Conservation (phyloP, 2,329 filamentous ascomycete genomes). For the Pseudogymnoascus sp. region DNA sequence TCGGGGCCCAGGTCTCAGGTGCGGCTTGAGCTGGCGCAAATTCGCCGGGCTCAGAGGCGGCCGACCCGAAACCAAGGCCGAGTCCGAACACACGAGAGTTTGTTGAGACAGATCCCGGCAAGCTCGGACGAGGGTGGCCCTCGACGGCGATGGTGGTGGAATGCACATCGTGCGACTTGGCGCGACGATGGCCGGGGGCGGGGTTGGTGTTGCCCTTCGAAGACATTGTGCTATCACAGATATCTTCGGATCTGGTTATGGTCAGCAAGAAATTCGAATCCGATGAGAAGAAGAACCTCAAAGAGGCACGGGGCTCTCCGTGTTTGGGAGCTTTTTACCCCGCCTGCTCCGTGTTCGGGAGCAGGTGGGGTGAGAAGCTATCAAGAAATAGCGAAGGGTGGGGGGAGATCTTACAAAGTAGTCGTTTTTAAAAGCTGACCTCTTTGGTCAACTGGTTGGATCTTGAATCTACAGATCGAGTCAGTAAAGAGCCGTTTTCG, state of each 20-base stretch:
- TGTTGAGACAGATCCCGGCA: background rate
- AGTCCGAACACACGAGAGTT: background rate
- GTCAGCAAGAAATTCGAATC: background rate
- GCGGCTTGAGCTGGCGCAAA: background rate
- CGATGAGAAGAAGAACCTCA: background rate
- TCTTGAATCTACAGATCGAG: background rate
- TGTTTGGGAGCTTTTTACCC: too few relatives aligned
- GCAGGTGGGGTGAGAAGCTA: background rate
- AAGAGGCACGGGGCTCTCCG: background rate
- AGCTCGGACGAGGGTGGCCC: background rate
- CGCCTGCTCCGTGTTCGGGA: background rate
- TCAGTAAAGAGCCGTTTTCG: background rate
- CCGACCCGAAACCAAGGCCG: background rate
- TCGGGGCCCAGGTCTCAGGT: background rate
- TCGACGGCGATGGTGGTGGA: background rate
- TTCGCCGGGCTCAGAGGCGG: background rate
- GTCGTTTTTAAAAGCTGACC: background rate
- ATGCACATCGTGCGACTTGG: constrained; percentile 5
- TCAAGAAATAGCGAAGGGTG: background rate
- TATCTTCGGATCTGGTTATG: background rate
- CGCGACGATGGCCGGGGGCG: background rate
- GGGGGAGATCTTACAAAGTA: background rate
- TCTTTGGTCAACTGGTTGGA: background rate
- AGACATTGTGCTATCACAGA: background rate
- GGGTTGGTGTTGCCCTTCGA: background rate